Conservation (phyloP, 2,329 filamentous ascomycete species). For the Calonectria leucothoes region DNA sequence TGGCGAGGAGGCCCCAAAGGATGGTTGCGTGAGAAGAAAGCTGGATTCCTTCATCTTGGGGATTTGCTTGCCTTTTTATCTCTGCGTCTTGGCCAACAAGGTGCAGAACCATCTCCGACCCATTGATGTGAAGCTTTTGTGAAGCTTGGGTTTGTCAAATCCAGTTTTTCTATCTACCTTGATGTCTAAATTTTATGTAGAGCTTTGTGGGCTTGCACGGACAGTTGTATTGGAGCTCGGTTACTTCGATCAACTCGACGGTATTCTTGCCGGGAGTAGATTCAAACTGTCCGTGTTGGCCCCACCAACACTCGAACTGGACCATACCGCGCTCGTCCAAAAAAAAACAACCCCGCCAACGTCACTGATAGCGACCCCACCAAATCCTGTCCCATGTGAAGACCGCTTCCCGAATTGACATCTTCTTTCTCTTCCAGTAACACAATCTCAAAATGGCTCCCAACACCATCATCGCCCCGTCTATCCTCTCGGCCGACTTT, state of each 20-base stretch:
- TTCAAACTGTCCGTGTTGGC: not conserved
- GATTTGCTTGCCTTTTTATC: not conserved
- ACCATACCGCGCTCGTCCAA: conserved; percentile 1
- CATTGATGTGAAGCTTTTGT: not conserved
- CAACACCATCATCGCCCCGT: conserved; percentile 93
- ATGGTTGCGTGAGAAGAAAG: not conserved
- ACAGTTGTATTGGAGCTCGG: not conserved
- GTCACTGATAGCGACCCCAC: conserved; percentile 37
- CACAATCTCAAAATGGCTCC: conserved; percentile 77
- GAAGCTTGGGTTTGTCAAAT: not conserved
- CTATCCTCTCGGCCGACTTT: conserved; percentile 98
- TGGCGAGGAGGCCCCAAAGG: no score
- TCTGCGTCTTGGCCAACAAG: not conserved
- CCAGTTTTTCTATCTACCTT: not conserved
- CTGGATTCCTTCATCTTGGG: not conserved
- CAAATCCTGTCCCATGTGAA: conserved; percentile 26
- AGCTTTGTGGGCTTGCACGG: not conserved
- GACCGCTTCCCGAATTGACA: conserved; percentile 24
- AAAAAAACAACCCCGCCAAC: conserved; percentile 34
- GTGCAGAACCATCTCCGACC: not conserved
- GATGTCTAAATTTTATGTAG: not conserved
- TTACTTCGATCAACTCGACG: not conserved
- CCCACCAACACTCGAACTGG: not conserved
- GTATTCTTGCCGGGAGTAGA: conserved; percentile 12
- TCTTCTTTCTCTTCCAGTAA: conserved; percentile 1